Evolutionary conservation across 129 eudicot species (phyloP).

Genomic region (Escallonia herrerae): DNA sequence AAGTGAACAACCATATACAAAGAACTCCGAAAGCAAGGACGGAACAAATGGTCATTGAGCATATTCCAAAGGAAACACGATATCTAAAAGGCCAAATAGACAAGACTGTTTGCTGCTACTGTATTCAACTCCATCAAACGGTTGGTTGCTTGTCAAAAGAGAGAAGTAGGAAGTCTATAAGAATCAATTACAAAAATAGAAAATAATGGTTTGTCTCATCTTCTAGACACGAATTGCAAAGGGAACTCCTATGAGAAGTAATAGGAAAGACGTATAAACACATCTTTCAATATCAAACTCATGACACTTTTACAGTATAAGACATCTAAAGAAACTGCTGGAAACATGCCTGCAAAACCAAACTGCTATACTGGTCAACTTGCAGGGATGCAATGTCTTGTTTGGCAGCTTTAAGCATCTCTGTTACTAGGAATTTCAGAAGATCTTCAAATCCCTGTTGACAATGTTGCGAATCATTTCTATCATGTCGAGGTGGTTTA

Average conservation of each 20-base stretch:
- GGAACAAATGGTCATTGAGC: not conserved
- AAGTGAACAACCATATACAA: not conserved
- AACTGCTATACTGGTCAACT: constrained; percentile 75
- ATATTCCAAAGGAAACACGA: not conserved
- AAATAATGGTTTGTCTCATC: no score
- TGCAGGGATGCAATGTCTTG: constrained; percentile 50
- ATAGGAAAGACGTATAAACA: no score
- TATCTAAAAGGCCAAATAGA: not conserved
- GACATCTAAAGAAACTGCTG: not conserved
- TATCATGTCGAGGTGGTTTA: constrained; percentile 25
- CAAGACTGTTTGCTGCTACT: not conserved
- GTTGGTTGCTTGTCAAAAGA: no score
- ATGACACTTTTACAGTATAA: not conserved
- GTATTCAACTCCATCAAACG: constrained; percentile 72
- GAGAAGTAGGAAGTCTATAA: not conserved
- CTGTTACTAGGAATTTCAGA: constrained; percentile 63
- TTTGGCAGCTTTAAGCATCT: constrained; percentile 53
- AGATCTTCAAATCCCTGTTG: constrained; percentile 62
- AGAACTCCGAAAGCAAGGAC: not conserved
- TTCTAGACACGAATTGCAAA: no score
- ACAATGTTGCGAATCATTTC: constrained; percentile 23
- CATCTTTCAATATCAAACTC: no score
- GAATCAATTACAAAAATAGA: not conserved
- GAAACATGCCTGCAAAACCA: constrained; percentile 82
- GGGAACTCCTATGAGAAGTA: no score